Percentiles rank a stretch among this genome's conserved stretches.
phyloP scores from a whole-genome alignment of 2,329 filamentous ascomycete species.

The Microcyclospora tardicrescens region DNA sequence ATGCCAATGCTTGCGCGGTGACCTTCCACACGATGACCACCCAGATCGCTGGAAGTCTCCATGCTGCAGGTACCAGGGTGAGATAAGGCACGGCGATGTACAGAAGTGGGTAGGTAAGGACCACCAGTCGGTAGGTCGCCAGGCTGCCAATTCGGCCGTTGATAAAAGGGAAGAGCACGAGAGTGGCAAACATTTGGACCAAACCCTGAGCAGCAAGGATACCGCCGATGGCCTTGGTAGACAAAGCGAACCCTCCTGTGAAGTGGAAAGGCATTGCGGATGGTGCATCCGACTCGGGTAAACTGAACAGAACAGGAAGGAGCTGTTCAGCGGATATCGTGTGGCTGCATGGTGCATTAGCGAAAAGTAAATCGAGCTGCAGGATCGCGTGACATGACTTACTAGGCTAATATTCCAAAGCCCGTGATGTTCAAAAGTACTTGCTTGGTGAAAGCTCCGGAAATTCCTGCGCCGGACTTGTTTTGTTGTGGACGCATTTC shows the following conservation, averaged over 20 bases:
- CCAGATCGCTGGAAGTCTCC: slow-evolving; percentile 66
- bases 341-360: slow-evolving; percentile 46
- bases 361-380: slow-evolving; percentile 1
- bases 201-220: slow-evolving; percentile 81
- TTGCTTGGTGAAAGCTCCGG: slow-evolving; percentile 65
- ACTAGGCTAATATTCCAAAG: slow-evolving; percentile 91
- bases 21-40: slow-evolving; percentile 78
- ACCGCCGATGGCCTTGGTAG: slow-evolving; percentile 71
- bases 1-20: slow-evolving; percentile 79
- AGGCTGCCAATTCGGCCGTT: slow-evolving; percentile 65
- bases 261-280: slow-evolving; percentile 72
- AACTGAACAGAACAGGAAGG: slow-evolving; percentile 82
- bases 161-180: slow-evolving; percentile 70
- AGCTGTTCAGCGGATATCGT: slow-evolving; percentile 95
- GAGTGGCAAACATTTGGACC: slow-evolving; percentile 77
- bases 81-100: slow-evolving; percentile 85
- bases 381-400: slow-evolving; percentile 33
- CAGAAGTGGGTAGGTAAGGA: slow-evolving; percentile 71
- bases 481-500: neutral
- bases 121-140: slow-evolving; percentile 67
- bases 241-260: slow-evolving; percentile 69
- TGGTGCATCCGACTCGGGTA: slow-evolving; percentile 39
- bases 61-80: slow-evolving; percentile 59
- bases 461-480: slow-evolving; percentile 26
- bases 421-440: slow-evolving; percentile 79